A percentile compares a stretch with the other conserved stretches of the same genome.
Evolutionary conservation across 225 moss, liverwort and hornwort species (phyloP).

Genomic region (Pseudoscleropodium purum): DNA sequence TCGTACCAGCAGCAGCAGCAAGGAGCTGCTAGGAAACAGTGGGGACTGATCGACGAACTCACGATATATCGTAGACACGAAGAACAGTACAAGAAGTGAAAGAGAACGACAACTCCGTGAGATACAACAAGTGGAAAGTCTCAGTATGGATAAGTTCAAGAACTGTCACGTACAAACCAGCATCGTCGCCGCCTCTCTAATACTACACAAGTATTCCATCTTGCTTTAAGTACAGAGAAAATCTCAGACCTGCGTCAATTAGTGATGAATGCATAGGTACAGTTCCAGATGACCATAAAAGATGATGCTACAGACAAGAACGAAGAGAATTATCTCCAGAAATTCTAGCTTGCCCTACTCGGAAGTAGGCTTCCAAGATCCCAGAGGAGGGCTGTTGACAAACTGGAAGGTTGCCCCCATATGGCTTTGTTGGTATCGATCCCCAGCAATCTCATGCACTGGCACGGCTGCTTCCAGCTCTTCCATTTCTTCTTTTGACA

Average conservation of each 20-base stretch:
- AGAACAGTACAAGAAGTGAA: not conserved
- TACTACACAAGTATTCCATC: not conserved
- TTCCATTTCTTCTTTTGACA: not conserved
- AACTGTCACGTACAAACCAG: not conserved
- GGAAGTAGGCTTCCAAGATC: conserved; percentile 7
- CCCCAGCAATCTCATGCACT: not conserved
- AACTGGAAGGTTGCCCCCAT: not conserved
- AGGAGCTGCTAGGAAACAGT: not conserved
- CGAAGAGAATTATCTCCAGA: not conserved
- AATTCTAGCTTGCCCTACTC: not conserved
- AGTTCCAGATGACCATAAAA: not conserved
- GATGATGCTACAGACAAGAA: too few species aligned
- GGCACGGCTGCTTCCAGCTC: conserved; percentile 17
- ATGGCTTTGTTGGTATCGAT: not conserved
- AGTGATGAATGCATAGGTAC: not conserved
- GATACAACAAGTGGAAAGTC: not conserved
- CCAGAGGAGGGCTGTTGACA: not conserved
- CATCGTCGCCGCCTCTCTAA: not conserved
- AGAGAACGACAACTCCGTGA: not conserved
- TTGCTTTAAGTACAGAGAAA: not conserved
- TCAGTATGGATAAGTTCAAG: not conserved
- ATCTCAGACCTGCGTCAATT: not conserved
- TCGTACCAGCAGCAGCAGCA: not conserved
- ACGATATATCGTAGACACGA: not conserved
- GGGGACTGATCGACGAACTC: not conserved